phyloP scores from a whole-genome alignment of 1,284 basidiomycete species.

The Tilletia caries region DNA sequence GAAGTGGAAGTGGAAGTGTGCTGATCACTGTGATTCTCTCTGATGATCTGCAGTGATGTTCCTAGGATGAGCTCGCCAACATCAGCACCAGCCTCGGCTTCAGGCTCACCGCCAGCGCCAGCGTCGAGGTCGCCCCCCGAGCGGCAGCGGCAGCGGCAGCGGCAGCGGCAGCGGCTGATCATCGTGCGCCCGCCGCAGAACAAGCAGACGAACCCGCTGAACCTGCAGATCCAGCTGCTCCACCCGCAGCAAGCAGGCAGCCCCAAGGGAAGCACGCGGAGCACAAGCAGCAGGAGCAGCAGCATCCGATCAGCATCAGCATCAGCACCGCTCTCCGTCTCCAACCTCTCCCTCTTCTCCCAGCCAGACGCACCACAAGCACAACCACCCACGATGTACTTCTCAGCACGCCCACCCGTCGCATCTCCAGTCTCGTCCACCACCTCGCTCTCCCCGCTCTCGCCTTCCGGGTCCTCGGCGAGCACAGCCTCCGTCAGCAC shows the following conservation, averaged over 20 bases:
- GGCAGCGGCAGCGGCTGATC: too few species aligned
- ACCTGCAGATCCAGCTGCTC: slow-evolving; percentile 88
- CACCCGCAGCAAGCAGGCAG: slow-evolving; percentile 15
- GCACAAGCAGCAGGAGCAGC: slow-evolving; percentile 13
- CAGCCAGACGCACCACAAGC: too few species aligned
- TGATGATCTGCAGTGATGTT: too few species aligned
- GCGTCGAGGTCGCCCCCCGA: too few species aligned
- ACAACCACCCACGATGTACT: slow-evolving; percentile 19
- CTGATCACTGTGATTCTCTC: too few species aligned
- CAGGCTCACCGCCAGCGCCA: too few species aligned
- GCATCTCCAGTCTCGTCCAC: background rate
- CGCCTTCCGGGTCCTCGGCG: slow-evolving; percentile 49
- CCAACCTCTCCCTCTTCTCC: background rate
- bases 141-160: too few species aligned
- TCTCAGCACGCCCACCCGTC: too few species aligned
- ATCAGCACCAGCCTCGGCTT: too few species aligned
- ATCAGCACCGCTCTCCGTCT: background rate
- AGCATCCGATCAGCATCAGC: slow-evolving; percentile 15
- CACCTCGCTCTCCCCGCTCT: slow-evolving; percentile 31
- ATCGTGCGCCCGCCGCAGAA: slow-evolving; percentile 71
- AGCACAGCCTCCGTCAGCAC: slow-evolving; percentile 19
- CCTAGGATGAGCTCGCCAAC: too few species aligned
- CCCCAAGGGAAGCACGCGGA: slow-evolving; percentile 13
- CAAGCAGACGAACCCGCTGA: slow-evolving; percentile 78
- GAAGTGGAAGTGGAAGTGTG: too few species aligned